phyloP scores from a whole-genome alignment of 2,329 filamentous ascomycete genomes.

The Xylaria sp. region DNA sequence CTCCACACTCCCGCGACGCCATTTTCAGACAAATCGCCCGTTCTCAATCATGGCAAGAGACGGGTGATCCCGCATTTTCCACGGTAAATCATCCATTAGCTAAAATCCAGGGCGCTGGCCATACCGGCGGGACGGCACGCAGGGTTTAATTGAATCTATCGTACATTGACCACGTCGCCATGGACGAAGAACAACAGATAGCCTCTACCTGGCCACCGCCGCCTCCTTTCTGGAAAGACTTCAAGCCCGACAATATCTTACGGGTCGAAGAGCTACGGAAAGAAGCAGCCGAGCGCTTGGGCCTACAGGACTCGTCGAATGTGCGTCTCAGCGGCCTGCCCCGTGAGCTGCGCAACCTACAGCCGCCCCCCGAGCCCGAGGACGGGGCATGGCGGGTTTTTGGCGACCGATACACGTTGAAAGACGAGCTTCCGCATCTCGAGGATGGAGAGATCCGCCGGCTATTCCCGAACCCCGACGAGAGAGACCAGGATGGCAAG shows the following conservation, averaged over 20 bases:
- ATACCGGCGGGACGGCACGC: not conserved
- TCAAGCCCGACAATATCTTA: constrained; percentile 78
- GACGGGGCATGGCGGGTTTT: constrained; percentile 64
- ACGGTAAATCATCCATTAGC: not conserved
- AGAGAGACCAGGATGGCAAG: constrained; percentile 60
- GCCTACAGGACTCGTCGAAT: constrained; percentile 47
- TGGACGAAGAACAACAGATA: constrained; percentile 52
- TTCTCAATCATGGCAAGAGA: constrained; percentile 8
- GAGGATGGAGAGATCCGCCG: constrained; percentile 78
- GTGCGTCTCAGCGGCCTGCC: constrained; percentile 65
- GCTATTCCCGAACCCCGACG: constrained; percentile 55
- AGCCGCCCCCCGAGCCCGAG: constrained; percentile 82
- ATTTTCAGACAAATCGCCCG: too few species aligned
- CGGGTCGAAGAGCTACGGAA: constrained; percentile 60
- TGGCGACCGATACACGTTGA: constrained; percentile 37
- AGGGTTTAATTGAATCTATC: not conserved
- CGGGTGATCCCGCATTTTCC: constrained; percentile 2
- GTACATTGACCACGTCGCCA: constrained; percentile 18
- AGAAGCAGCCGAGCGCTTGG: constrained; percentile 50
- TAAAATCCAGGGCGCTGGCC: not conserved
- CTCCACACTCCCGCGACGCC: too few species aligned
- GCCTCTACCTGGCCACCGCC: constrained; percentile 83
- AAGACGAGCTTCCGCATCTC: constrained; percentile 62
- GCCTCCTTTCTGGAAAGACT: constrained; percentile 89
- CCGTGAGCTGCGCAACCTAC: constrained; percentile 76